A percentile compares a stretch with the other conserved stretches of the same genome.
phyloP scores from a whole-genome alignment of 2,329 filamentous ascomycete species.

The Colletotrichum spinosum region DNA sequence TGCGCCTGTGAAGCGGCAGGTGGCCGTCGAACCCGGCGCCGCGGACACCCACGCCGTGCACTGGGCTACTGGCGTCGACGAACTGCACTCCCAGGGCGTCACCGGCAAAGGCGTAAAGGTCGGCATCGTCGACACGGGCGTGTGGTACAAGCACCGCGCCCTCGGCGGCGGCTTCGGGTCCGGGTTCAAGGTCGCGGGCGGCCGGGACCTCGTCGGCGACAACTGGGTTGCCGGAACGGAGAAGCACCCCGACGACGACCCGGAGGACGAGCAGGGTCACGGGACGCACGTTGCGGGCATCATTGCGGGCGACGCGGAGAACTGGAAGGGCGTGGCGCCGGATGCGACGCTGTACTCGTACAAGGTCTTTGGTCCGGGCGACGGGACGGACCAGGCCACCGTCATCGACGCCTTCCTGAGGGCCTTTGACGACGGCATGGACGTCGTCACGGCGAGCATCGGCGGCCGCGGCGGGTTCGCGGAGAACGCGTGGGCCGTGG shows the following conservation, averaged over 20 bases:
- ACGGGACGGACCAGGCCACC: conserved; percentile 32
- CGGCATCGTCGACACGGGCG: conserved; percentile 39
- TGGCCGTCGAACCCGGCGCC: neutral
- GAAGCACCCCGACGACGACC: conserved; percentile 50
- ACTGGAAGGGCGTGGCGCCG: conserved; percentile 42
- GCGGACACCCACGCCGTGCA: conserved; percentile 28
- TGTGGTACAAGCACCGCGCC: conserved; percentile 36
- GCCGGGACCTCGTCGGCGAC: conserved; percentile 58
- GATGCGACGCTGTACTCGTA: conserved; percentile 40
- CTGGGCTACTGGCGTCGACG: conserved; percentile 38
- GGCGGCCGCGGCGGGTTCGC: conserved; percentile 43
- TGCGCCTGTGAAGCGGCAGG: conserved; percentile 24
- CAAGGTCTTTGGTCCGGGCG: conserved; percentile 41
- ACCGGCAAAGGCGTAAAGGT: conserved; percentile 39
- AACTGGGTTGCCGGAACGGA: conserved; percentile 40
- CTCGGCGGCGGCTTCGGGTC: conserved; percentile 61
- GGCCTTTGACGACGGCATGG: conserved; percentile 45
- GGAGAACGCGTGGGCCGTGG: conserved; percentile 50
- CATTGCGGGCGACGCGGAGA: conserved; percentile 42
- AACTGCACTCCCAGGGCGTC: conserved; percentile 34
- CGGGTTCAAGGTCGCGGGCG: conserved; percentile 56
- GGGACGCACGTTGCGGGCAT: conserved; percentile 49
- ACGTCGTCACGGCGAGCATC: conserved; percentile 44
- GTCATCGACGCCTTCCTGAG: conserved; percentile 40
- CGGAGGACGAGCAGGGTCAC: conserved; percentile 43